A percentile compares a stretch with the other conserved stretches of the same genome.
phyloP scores from a whole-genome alignment of 805 yeast species.

The Kazachstania bromeliacearum region DNA sequence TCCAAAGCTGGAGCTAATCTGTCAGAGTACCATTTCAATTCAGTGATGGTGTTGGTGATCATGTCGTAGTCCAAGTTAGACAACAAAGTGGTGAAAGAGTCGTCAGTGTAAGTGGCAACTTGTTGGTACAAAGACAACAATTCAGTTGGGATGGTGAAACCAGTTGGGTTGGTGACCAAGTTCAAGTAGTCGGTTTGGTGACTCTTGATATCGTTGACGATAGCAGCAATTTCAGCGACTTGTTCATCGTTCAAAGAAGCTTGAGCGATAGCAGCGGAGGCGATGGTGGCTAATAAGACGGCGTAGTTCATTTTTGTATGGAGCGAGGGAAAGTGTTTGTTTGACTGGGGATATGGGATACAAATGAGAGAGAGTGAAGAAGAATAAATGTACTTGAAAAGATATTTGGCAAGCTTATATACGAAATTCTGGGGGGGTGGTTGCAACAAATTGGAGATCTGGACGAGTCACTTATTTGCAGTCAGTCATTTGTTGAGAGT shows the following conservation, averaged over 20 bases:
- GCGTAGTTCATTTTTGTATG: slow-evolving; percentile 5
- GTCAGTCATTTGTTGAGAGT: no score
- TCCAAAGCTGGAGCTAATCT: slow-evolving; percentile 17
- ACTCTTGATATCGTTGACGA: slow-evolving; percentile 11
- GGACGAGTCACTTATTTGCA: no score
- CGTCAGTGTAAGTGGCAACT: slow-evolving; percentile 28
- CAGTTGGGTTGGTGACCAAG: slow-evolving; percentile 6
- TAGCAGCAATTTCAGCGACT: slow-evolving; percentile 15
- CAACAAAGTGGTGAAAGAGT: slow-evolving; percentile 28
- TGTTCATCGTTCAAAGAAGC: slow-evolving; percentile 14
- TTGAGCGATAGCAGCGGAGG: slow-evolving; percentile 14
- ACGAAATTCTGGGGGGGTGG: no score
- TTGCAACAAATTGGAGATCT: no score
- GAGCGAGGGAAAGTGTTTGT: background rate
- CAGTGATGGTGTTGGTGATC: slow-evolving; percentile 23
- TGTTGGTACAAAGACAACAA: slow-evolving; percentile 22
- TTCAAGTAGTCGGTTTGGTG: slow-evolving; percentile 10
- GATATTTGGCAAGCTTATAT: no score
- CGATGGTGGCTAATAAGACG: slow-evolving; percentile 6
- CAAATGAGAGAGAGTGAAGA: no score
- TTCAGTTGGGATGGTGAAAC: slow-evolving; percentile 23
- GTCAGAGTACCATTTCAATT: slow-evolving; percentile 28
- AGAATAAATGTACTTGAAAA: no score
- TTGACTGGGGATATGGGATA: background rate
- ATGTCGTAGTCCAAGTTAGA: slow-evolving; percentile 18